A percentile compares a stretch with the other conserved stretches of the same genome.
Evolutionary conservation across 495 filamentous ascomycete species (phyloP).

Genomic region (Cryomyces antarcticus): DNA sequence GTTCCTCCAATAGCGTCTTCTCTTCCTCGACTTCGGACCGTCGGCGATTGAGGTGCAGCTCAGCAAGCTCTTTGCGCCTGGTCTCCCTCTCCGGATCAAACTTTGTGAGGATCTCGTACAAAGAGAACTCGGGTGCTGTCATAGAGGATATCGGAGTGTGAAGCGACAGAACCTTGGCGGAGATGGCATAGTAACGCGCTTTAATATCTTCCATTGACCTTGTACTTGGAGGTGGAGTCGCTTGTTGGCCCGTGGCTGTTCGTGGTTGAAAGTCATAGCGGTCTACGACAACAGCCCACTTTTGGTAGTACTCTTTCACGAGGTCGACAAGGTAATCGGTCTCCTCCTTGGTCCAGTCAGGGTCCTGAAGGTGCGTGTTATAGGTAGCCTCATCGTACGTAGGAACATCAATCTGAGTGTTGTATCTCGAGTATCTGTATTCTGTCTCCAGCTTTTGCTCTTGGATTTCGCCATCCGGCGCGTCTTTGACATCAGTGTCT

Average conservation of each 20-base stretch:
- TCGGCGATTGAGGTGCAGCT: conserved; percentile 55
- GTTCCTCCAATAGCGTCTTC: conserved; percentile 65
- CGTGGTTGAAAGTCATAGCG: conserved; percentile 60
- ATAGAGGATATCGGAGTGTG: conserved; percentile 68
- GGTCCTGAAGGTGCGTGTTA: conserved; percentile 43
- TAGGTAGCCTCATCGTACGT: conserved; percentile 77
- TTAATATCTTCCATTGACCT: conserved; percentile 80
- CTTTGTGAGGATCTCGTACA: conserved; percentile 65
- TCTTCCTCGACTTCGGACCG: conserved; percentile 80
- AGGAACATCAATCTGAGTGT: conserved; percentile 53
- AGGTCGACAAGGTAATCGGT: conserved; percentile 74
- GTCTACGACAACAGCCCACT: conserved; percentile 84
- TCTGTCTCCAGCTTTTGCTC: conserved; percentile 17
- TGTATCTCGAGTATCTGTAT: conserved; percentile 60
- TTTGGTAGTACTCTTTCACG: conserved; percentile 54
- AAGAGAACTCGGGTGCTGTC: conserved; percentile 57
- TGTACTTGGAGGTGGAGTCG: conserved; percentile 23
- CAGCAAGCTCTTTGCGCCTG: conserved; percentile 65
- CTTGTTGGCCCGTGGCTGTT: conserved; percentile 4
- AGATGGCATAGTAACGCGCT: conserved; percentile 69
- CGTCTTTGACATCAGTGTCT: background rate
- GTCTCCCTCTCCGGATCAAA: conserved; percentile 64
- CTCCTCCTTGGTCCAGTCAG: conserved; percentile 76
- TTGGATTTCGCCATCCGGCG: background rate
- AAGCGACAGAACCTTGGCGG: conserved; percentile 65